Base-by-base conservation (phyloP, 192 early-diverging fungal genomes). In the Linnemannia exigua region DNA sequence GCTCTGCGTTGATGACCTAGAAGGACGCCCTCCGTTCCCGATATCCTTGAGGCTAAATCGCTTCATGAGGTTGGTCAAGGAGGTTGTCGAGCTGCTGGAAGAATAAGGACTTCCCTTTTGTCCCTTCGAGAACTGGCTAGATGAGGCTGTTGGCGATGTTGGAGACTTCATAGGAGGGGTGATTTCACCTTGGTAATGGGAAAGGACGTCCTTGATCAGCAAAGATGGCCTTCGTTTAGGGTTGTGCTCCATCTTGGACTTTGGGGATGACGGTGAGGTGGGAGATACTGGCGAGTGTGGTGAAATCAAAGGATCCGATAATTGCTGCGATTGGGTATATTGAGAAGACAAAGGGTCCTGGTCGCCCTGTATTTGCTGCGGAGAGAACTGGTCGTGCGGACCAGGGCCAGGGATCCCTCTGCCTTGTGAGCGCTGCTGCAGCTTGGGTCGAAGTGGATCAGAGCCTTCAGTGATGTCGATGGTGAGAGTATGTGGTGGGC, bases 121-220 rank as follows among this genome's bases (percentile, higher is more conserved):
- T 4, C 72, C 73, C 37, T 67, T 79, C 1, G 54, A 71, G 67
- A 44, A 63, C 0, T 76, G 77, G 20, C 33, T 46, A 1, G 84
- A 79, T 6, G 50, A 38, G 3, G 72, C 38, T 33, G 84, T 71
- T 0, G 84, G 79, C 7, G 84, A 86, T 0, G 73, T 79, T 11
- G 84, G 84, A 7, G 78, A 86, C 63, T 80, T 86, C 48, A 86
- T 58, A 19, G 84, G 84, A 11, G 84, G 78, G 3, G 84, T 80
- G 36, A 74, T 72, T 33, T 67, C 46, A 15, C 78, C 84, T 20
- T 86, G 78, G 17, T 80, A 86, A n/a, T 76, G 68, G 12, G 78
- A 76, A 6, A 86, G 69, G 15, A 86, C 78, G 33, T 86, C 84
- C 41, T 80, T 86, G 75, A 86, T 68, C 50, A 80, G 58, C 31